These are phyloP conservation scores for Boletellus sp. DNA, from an alignment of 768 basidiomycete species.

Conservation along the genomic window DNA sequence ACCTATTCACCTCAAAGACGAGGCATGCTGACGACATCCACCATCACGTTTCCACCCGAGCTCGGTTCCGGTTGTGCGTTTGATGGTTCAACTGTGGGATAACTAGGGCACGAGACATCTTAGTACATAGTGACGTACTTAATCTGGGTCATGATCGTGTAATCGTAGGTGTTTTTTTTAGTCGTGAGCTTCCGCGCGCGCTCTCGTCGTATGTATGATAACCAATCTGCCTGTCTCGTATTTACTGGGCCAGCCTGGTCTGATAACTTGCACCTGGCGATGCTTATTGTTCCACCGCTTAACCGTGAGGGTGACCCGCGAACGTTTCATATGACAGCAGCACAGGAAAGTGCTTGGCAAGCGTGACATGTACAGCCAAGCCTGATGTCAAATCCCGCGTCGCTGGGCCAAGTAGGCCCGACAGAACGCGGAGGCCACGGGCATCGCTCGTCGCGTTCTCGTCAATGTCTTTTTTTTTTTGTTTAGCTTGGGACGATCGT, in stretches of 20 bases:
- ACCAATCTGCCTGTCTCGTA: conserved; percentile 9
- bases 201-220: conserved; percentile 9
- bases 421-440: too few species aligned
- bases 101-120: background rate
- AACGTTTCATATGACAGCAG: background rate
- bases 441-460: too few species aligned
- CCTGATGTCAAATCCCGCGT: too few species aligned
- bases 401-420: too few species aligned
- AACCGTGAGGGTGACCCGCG: too few species aligned
- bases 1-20: conserved; percentile 19
- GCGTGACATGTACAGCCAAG: too few species aligned
- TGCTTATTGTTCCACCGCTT: too few species aligned
- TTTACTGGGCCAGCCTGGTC: background rate
- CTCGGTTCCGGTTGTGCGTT: background rate
- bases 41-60: background rate
- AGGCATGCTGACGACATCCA: conserved; percentile 7
- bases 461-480: too few species aligned
- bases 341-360: background rate
- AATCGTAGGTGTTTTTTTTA: conserved; percentile 1
- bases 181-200: background rate
- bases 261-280: conserved; percentile 1
- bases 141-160: conserved; percentile 1
- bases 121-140: background rate
- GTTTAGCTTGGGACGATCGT: too few species aligned
- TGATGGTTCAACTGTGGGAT: background rate